phyloP scores from a whole-genome alignment of 2,329 filamentous ascomycete species.

The Fusarium anguioides region DNA sequence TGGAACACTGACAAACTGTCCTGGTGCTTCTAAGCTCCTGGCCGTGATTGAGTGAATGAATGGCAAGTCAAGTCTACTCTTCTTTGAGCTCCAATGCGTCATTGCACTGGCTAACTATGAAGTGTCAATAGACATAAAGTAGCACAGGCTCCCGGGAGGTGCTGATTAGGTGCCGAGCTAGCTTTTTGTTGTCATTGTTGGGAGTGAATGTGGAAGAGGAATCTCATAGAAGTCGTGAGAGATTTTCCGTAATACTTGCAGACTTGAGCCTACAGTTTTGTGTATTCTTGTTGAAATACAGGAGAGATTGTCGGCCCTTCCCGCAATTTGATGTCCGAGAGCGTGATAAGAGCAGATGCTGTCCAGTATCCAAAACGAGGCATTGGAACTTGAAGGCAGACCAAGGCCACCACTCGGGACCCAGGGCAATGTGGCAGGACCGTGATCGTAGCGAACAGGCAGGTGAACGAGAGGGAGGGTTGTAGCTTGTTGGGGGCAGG shows the following conservation, averaged over 20 bases:
- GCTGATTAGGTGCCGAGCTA: neutral
- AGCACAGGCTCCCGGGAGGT: too few species aligned
- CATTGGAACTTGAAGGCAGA: slow-evolving; percentile 10
- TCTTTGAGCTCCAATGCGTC: neutral
- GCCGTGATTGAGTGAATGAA: too few species aligned
- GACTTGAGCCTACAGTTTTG: neutral
- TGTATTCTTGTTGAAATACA: neutral
- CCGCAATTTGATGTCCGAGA: slow-evolving; percentile 29
- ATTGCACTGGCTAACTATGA: neutral
- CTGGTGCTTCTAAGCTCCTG: too few species aligned
- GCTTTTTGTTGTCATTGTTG: neutral
- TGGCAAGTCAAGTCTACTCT: too few species aligned
- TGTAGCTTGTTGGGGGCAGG: slow-evolving; percentile 33
- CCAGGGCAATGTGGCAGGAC: neutral
- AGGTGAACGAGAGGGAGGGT: slow-evolving; percentile 23
- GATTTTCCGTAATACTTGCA: neutral
- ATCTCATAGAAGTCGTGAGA: neutral
- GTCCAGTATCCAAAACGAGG: slow-evolving; percentile 3
- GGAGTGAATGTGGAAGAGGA: neutral
- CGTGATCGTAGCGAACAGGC: slow-evolving; percentile 19
- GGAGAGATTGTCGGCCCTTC: neutral
- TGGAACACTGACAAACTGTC: too few species aligned
- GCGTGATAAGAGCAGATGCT: slow-evolving; percentile 7
- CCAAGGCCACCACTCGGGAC: neutral
- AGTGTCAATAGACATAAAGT: neutral